Evolutionary conservation across 257 asterid species (phyloP).

Genomic region (Eucommia ulmoides): DNA sequence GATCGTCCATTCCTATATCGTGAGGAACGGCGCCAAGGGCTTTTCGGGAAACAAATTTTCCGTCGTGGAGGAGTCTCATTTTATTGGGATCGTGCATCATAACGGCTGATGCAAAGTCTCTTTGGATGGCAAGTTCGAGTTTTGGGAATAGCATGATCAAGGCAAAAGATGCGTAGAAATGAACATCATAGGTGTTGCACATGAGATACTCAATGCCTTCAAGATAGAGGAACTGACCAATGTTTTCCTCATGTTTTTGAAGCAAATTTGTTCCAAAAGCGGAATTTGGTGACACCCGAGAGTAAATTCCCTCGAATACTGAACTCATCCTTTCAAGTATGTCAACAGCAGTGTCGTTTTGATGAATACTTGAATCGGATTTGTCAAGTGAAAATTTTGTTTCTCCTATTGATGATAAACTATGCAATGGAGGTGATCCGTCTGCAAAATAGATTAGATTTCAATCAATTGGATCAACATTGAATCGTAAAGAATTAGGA

Average conservation of each 20-base stretch:
- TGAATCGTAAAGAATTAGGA: conserved; percentile 8
- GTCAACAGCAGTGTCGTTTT: conserved; percentile 50
- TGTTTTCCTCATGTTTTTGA: conserved; percentile 65
- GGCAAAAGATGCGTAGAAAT: conserved; percentile 87
- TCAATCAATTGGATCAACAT: conserved; percentile 6
- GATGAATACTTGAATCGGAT: conserved; percentile 25
- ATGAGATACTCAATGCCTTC: conserved; percentile 94
- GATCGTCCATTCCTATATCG: conserved; percentile 90
- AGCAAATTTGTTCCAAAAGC: conserved; percentile 71
- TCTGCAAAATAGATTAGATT: conserved; percentile 27
- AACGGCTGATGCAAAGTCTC: conserved; percentile 94
- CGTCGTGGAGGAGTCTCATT: conserved; percentile 49
- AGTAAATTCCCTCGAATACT: conserved; percentile 43
- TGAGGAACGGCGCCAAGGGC: conserved; percentile 97
- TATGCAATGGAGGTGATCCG: conserved; percentile 72
- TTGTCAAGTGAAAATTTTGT: conserved; percentile 51
- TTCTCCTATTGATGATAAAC: conserved; percentile 39
- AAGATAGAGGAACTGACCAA: conserved; percentile 88
- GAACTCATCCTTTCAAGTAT: conserved; percentile 80
- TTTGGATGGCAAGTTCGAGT: conserved; percentile 82
- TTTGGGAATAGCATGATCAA: conserved; percentile 62
- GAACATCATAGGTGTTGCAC: conserved; percentile 95
- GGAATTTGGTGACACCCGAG: conserved; percentile 47
- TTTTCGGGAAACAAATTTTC: conserved; percentile 50
- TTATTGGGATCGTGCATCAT: conserved; percentile 93